Percentiles rank a stretch among this genome's conserved stretches.
Conservation (phyloP, 139 green algal species). For the Closterium sp. region DNA sequence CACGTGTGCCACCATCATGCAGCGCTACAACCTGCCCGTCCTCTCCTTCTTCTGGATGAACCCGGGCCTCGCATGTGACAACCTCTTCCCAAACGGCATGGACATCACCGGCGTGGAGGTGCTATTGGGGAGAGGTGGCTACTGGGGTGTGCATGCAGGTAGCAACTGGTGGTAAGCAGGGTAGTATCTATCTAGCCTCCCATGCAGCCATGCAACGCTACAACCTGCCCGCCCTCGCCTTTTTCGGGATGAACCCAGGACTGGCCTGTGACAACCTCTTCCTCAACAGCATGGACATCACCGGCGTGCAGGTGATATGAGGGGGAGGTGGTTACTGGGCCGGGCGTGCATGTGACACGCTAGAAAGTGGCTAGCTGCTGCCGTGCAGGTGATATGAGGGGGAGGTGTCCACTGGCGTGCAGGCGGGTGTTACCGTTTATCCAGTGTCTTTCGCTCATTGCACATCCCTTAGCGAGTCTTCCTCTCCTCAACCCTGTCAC, state of each 20-base stretch:
- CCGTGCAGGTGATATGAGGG: neutral
- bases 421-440: neutral
- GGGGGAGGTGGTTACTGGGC: neutral
- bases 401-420: neutral
- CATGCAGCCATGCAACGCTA: too few relatives aligned
- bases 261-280: neutral
- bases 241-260: too few relatives aligned
- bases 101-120: too few relatives aligned
- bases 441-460: neutral
- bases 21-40: neutral
- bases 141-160: too few relatives aligned
- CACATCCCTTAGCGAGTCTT: neutral
- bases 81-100: neutral
- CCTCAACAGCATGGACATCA: neutral
- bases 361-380: too few relatives aligned
- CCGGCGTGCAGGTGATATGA: neutral
- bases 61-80: neutral
- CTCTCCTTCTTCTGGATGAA: slow-evolving; percentile 4
- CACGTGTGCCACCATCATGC: neutral
- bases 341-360: too few relatives aligned
- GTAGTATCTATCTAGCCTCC: too few relatives aligned
- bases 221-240: too few relatives aligned
- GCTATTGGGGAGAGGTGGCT: too few relatives aligned
- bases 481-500: neutral
- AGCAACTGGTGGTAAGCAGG: too few relatives aligned